Conservation (phyloP, 202 grass and related monocot species). For the Hordeum pubiflorum region DNA sequence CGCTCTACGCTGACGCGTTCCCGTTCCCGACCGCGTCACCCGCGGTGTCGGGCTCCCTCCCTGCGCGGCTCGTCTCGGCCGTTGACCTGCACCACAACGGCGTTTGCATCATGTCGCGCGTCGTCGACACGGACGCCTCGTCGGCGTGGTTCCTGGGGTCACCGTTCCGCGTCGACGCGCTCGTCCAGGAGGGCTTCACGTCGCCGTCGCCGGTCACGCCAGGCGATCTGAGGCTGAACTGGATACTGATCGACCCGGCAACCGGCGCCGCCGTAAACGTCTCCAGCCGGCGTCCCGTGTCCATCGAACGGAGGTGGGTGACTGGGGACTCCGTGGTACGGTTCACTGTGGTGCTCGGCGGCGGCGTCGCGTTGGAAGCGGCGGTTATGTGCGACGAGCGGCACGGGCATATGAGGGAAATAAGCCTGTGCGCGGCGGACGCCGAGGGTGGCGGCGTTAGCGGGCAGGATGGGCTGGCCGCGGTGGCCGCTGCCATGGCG, state of each 20-base stretch:
- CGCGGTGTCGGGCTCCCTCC: background rate
- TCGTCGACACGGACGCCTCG: slow-evolving; percentile 48
- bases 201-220: slow-evolving; percentile 2
- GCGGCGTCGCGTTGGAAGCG: slow-evolving; percentile 18
- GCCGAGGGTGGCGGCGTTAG: slow-evolving; percentile 40
- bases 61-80: slow-evolving; percentile 56
- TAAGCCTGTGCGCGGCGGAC: slow-evolving; percentile 44
- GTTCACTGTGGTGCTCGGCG: slow-evolving; percentile 41
- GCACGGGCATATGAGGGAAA: slow-evolving; percentile 35
- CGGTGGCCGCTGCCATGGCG: slow-evolving; percentile 36
- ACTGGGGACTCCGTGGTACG: slow-evolving; percentile 42
- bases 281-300: slow-evolving; percentile 48
- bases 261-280: slow-evolving; percentile 40
- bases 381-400: slow-evolving; percentile 47
- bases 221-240: slow-evolving; percentile 54
- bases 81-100: slow-evolving; percentile 55
- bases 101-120: slow-evolving; percentile 45
- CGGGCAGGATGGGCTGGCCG: slow-evolving; percentile 39
- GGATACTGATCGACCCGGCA: slow-evolving; percentile 58
- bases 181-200: slow-evolving; percentile 40
- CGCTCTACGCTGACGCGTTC: slow-evolving; percentile 55
- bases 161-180: slow-evolving; percentile 74
- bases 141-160: slow-evolving; percentile 59
- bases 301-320: slow-evolving; percentile 46
- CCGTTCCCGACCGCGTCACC: slow-evolving; percentile 33